Evolutionary conservation across 352 stramenopile species (phyloP).

Genomic region (Detonula confervacea): DNA sequence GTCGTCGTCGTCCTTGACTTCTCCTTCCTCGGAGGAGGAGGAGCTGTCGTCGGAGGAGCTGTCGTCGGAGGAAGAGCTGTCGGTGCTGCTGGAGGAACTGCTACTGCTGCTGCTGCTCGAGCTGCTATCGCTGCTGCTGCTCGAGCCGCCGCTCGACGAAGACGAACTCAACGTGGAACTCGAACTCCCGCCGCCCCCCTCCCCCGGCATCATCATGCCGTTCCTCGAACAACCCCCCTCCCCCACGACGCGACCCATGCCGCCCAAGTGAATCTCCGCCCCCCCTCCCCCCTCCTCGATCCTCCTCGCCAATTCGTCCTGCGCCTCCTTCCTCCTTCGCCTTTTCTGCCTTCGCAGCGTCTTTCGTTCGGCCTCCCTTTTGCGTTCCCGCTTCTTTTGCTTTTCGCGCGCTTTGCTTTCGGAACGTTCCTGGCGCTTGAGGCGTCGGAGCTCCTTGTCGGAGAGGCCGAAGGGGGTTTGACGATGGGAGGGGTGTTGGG

Average conservation of each 20-base stretch:
- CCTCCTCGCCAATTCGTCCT: not conserved
- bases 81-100: not conserved
- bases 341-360: not conserved
- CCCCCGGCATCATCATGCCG: not conserved
- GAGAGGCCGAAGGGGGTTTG: slow-evolving; percentile 8
- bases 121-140: slow-evolving; percentile 12
- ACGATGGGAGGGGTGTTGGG: not conserved
- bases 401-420: slow-evolving; percentile 1
- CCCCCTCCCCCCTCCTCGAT: not conserved
- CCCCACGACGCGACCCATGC: not conserved
- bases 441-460: slow-evolving; percentile 16
- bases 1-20: not conserved
- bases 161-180: slow-evolving; percentile 21
- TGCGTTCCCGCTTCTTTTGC: not conserved
- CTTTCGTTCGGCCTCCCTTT: too few species aligned
- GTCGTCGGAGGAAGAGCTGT: not conserved
- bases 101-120: slow-evolving; percentile 8
- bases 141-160: slow-evolving; percentile 16
- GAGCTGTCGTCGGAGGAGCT: slow-evolving; percentile 9
- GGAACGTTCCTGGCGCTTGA: not conserved
- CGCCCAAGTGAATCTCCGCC: not conserved
- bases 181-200: not conserved
- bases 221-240: not conserved
- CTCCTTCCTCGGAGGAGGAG: not conserved
- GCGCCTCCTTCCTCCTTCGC: not conserved